These are phyloP conservation scores for Pistacia vera DNA, from an alignment of 345 rosid species.

Conservation along the genomic window DNA sequence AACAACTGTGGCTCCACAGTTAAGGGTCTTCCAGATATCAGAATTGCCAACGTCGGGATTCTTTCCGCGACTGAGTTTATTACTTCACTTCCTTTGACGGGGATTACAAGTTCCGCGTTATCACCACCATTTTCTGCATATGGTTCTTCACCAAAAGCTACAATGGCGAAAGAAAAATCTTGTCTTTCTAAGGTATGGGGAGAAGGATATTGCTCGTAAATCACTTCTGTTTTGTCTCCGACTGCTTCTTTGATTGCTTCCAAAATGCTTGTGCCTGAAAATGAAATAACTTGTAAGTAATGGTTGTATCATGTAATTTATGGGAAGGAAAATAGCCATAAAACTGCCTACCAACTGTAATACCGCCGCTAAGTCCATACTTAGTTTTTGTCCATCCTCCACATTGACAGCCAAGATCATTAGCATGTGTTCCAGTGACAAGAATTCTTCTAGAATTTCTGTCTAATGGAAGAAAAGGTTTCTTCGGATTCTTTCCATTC, in stretches of 20 bases:
- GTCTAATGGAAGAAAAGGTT: conserved; percentile 71
- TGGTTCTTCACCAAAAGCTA: conserved; percentile 78
- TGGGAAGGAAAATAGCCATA: background rate
- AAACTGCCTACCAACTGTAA: conserved; percentile 66
- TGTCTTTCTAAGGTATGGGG: conserved; percentile 47
- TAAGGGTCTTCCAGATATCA: conserved; percentile 80
- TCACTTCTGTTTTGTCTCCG: conserved; percentile 67
- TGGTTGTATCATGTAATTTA: background rate
- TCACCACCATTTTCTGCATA: conserved; percentile 77
- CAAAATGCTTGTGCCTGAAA: conserved; percentile 74
- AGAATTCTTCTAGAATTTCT: conserved; percentile 67
- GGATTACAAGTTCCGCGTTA: conserved; percentile 59
- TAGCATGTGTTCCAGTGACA: conserved; percentile 77
- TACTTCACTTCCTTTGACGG: conserved; percentile 53
- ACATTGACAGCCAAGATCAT: conserved; percentile 87
- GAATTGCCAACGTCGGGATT: conserved; percentile 61
- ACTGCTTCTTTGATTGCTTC: conserved; percentile 65
- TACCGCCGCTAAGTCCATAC: conserved; percentile 72
- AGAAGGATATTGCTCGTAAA: conserved; percentile 59
- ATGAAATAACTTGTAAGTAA: too few species aligned
- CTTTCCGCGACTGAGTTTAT: conserved; percentile 53
- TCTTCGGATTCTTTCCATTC: conserved; percentile 62
- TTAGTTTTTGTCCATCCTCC: conserved; percentile 90
- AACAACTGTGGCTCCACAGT: conserved; percentile 57
- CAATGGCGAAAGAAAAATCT: conserved; percentile 63